Percentiles rank a stretch among this genome's conserved stretches.
Evolutionary conservation across 176 grass and related monocot genomes (phyloP).

Genomic region (Juncus effusus): DNA sequence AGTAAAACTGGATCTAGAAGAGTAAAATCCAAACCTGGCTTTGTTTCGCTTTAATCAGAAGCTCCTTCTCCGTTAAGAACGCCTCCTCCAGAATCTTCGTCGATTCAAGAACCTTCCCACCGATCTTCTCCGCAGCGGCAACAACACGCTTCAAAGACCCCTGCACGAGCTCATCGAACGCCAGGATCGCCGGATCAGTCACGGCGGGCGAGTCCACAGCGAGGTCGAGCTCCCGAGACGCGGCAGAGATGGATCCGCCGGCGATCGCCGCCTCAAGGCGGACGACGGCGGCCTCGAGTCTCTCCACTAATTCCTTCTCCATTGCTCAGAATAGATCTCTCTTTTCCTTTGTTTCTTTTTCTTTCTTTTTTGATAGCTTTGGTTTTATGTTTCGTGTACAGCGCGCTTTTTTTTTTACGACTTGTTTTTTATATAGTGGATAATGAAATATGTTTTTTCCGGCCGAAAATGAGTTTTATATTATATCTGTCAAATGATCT

Average conservation of each 20-base stretch:
- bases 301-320: constrained; percentile 67
- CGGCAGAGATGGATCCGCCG: constrained; percentile 32
- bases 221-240: constrained; percentile 28
- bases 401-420: too few species aligned
- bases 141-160: constrained; percentile 46
- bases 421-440: too few species aligned
- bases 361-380: not conserved
- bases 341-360: not conserved
- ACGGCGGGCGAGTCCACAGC: constrained; percentile 9
- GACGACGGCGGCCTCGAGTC: constrained; percentile 82
- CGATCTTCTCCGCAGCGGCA: constrained; percentile 69
- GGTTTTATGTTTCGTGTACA: not conserved
- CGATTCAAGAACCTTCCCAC: constrained; percentile 71
- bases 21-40: constrained; percentile 46
- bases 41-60: constrained; percentile 75
- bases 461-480: too few species aligned
- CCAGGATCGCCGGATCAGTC: constrained; percentile 66
- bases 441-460: too few species aligned
- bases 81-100: constrained; percentile 75
- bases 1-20: not conserved
- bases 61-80: constrained; percentile 57
- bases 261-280: constrained; percentile 66
- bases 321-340: constrained; percentile 31
- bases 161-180: constrained; percentile 72
- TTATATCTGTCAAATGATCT: too few species aligned